Percentiles rank a stretch among this genome's conserved stretches.
phyloP scores from a whole-genome alignment of 2,329 filamentous ascomycete species.

The Colletotrichum sp. region DNA sequence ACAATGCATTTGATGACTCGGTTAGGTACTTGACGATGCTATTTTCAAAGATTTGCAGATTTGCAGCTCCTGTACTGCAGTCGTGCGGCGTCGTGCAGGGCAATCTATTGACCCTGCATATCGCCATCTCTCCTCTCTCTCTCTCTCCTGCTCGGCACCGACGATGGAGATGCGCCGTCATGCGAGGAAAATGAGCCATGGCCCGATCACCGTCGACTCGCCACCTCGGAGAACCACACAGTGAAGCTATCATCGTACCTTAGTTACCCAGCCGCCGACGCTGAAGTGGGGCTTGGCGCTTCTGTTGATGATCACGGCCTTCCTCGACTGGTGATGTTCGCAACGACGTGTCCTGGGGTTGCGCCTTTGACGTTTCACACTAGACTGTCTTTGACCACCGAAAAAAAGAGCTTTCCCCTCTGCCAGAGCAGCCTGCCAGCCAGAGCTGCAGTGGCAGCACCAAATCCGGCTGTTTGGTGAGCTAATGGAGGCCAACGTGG shows the following conservation, averaged over 20 bases:
- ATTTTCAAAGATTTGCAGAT: neutral
- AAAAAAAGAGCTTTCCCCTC: neutral
- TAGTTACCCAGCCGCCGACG: neutral
- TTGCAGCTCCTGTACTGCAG: neutral
- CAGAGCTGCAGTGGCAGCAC: neutral
- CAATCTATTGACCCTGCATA: constrained; percentile 1
- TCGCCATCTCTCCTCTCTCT: neutral
- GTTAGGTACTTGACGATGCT: neutral
- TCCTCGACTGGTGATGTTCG: constrained; percentile 2
- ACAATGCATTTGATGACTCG: neutral
- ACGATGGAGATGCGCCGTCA: neutral
- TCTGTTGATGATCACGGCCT: neutral
- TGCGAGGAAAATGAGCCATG: constrained; percentile 3
- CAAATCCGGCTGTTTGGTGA: constrained; percentile 16
- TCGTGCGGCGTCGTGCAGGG: neutral
- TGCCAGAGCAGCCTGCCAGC: neutral
- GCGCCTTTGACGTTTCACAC: constrained; percentile 9
- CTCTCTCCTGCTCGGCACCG: neutral
- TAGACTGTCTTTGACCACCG: neutral
- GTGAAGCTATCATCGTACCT: neutral
- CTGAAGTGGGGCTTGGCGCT: neutral
- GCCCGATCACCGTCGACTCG: neutral
- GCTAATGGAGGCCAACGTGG: constrained; percentile 14
- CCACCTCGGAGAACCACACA: neutral
- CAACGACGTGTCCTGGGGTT: neutral